Evolutionary conservation across 345 rosid genomes (phyloP).

Genomic region (Cardamine chenopodiifolia): DNA sequence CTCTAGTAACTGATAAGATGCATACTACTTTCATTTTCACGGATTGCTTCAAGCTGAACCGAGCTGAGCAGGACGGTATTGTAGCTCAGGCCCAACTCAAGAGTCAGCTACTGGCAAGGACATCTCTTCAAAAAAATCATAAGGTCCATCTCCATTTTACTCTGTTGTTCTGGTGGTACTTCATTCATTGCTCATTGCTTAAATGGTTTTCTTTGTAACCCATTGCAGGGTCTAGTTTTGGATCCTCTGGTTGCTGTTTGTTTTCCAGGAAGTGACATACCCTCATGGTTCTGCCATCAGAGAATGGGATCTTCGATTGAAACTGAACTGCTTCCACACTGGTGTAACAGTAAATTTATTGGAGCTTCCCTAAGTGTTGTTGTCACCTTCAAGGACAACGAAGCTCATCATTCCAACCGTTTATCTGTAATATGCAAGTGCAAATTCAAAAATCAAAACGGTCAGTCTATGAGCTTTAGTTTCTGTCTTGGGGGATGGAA

Average conservation of each 20-base stretch:
- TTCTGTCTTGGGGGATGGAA: conserved; percentile 38
- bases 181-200: conserved; percentile 7
- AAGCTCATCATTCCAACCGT: conserved; percentile 17
- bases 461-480: conserved; percentile 26
- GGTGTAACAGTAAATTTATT: conserved; percentile 36
- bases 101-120: conserved; percentile 35
- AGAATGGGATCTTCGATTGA: conserved; percentile 30
- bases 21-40: conserved; percentile 35
- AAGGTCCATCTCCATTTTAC: conserved; percentile 15
- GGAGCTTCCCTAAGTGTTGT: conserved; percentile 30
- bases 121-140: conserved; percentile 20
- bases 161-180: background rate
- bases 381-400: conserved; percentile 26
- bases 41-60: conserved; percentile 26
- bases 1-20: conserved; percentile 26
- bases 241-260: conserved; percentile 36
- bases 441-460: background rate
- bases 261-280: conserved; percentile 37
- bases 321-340: conserved; percentile 31
- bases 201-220: background rate
- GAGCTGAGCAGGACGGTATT: conserved; percentile 29
- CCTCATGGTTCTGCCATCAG: conserved; percentile 34
- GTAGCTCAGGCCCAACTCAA: conserved; percentile 36
- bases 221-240: conserved; percentile 30
- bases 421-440: conserved; percentile 37